A percentile compares a stretch with the other conserved stretches of the same genome.
phyloP scores from a whole-genome alignment of 257 asterid genomes.

The Rauvolfia tetraphylla region DNA sequence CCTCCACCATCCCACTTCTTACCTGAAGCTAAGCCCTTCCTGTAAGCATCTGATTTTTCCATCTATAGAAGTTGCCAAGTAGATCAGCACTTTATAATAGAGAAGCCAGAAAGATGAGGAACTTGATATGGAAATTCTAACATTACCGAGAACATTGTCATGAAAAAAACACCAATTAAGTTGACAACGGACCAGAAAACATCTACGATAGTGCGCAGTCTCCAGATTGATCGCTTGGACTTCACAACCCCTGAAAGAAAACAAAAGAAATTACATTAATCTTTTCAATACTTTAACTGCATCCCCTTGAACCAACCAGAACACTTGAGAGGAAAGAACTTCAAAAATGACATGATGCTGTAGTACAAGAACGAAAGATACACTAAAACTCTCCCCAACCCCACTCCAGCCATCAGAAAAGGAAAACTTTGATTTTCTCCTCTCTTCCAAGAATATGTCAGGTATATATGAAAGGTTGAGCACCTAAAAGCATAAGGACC shows the following conservation, averaged over 20 bases:
- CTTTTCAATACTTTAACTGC: neutral
- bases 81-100: neutral
- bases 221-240: conserved; percentile 80
- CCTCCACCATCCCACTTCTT: conserved; percentile 99
- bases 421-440: neutral
- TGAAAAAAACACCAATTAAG: conserved; percentile 63
- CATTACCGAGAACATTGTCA: conserved; percentile 91
- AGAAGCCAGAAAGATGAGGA: neutral
- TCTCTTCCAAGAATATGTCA: neutral
- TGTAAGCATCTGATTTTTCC: conserved; percentile 87
- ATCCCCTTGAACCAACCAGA: neutral
- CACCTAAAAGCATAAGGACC: neutral
- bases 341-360: neutral
- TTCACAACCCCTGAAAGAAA: conserved; percentile 70
- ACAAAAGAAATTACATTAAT: neutral
- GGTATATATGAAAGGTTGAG: neutral
- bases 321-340: neutral
- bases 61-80: conserved; percentile 39
- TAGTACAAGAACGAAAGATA: neutral
- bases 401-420: no score
- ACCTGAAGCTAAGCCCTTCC: conserved; percentile 70
- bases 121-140: neutral
- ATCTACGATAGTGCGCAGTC: conserved; percentile 71
- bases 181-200: conserved; percentile 75
- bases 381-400: no score